phyloP scores from a whole-genome alignment of 305 asterid species.

The Coffea humblotiana region DNA sequence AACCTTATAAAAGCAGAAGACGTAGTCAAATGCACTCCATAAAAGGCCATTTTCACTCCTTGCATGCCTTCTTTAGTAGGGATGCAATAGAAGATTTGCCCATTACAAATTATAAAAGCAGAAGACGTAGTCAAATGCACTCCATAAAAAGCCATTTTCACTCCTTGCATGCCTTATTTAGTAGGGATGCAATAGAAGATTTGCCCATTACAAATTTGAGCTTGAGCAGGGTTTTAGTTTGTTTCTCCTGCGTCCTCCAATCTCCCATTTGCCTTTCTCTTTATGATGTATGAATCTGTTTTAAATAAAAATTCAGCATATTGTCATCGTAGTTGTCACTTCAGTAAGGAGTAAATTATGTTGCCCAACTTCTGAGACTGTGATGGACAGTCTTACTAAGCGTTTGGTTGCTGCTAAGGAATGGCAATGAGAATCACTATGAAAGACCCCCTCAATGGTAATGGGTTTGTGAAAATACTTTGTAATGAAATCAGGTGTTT shows the following conservation, averaged over 20 bases:
- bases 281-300: background rate
- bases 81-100: background rate
- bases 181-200: background rate
- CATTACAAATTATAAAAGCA: background rate
- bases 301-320: background rate
- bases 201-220: background rate
- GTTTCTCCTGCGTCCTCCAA: background rate
- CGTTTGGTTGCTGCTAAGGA: no score
- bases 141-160: background rate
- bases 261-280: background rate
- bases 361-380: background rate
- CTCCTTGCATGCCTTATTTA: background rate
- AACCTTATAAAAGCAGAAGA: background rate
- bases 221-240: background rate
- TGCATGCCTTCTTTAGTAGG: background rate
- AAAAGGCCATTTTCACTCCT: background rate
- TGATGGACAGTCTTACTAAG: background rate
- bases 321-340: background rate
- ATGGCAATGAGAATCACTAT: no score
- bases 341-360: background rate
- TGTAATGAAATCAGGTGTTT: no score
- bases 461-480: no score
- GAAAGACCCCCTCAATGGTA: no score
- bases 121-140: background rate
- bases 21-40: background rate